These are phyloP conservation scores for Colletotrichum plurivorum DNA, from an alignment of 2,329 filamentous ascomycete genomes.

Conservation along the genomic window DNA sequence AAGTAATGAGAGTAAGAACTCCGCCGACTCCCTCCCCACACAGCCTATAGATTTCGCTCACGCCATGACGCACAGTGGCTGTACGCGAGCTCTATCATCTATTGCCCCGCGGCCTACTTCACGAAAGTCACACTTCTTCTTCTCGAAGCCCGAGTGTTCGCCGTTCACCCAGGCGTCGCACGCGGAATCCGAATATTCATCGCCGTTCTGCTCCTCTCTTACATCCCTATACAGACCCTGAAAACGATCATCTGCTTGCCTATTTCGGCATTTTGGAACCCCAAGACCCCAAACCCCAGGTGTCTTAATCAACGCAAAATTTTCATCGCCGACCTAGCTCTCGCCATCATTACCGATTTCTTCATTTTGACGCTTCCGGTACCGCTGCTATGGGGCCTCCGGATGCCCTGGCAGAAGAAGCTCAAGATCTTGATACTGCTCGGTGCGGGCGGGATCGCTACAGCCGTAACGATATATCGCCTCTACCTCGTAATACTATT, in stretches of 20 bases:
- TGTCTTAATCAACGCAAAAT: slow-evolving; percentile 51
- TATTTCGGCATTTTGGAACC: slow-evolving; percentile 45
- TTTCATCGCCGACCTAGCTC: slow-evolving; percentile 50
- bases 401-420: slow-evolving; percentile 48
- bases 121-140: slow-evolving; percentile 51
- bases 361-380: slow-evolving; percentile 52
- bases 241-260: slow-evolving; percentile 47
- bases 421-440: slow-evolving; percentile 50
- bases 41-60: not conserved
- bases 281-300: slow-evolving; percentile 32
- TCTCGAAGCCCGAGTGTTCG: slow-evolving; percentile 50
- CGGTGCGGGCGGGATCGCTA: slow-evolving; percentile 48
- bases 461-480: slow-evolving; percentile 47
- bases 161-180: slow-evolving; percentile 43
- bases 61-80: slow-evolving; percentile 42
- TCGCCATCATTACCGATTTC: slow-evolving; percentile 51
- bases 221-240: slow-evolving; percentile 47
- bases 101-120: slow-evolving; percentile 48
- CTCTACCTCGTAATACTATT: slow-evolving; percentile 44
- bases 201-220: slow-evolving; percentile 44
- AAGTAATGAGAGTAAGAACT: slow-evolving; percentile 39
- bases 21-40: not conserved
- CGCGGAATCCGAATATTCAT: slow-evolving; percentile 49
- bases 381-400: slow-evolving; percentile 49
- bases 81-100: slow-evolving; percentile 47